Evolutionary conservation across 73 alveolate species (phyloP).

Genomic region (Paramecium tetraurelia): DNA sequence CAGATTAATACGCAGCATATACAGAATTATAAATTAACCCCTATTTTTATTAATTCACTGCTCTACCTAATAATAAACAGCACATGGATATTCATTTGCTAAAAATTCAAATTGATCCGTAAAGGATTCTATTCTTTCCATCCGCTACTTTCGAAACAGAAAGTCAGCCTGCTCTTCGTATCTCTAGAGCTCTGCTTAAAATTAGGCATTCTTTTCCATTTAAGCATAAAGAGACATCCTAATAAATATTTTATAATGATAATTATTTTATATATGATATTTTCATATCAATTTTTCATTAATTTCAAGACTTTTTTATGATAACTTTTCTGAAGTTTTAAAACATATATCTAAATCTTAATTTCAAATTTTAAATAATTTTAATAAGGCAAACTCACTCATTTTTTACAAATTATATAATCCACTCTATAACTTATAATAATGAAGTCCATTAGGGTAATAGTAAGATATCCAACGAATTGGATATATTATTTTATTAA

Average conservation of each 20-base stretch:
- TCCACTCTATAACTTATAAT: too few species aligned
- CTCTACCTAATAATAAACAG: constrained; percentile 66
- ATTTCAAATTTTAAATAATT: not conserved
- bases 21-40: constrained; percentile 27
- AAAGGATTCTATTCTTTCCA: constrained; percentile 72
- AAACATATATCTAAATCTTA: not conserved
- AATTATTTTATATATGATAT: not conserved
- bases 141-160: constrained; percentile 56
- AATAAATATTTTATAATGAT: not conserved
- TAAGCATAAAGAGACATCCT: constrained; percentile 26
- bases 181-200: constrained; percentile 69
- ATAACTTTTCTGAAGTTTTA: too few species aligned
- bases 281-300: not conserved
- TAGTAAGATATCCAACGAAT: too few species aligned
- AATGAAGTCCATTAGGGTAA: too few species aligned
- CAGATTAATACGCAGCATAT: constrained; percentile 70
- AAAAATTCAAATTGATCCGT: constrained; percentile 67
- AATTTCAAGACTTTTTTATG: not conserved
- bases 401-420: too few species aligned
- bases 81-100: constrained; percentile 66
- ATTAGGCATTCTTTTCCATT: constrained; percentile 53
- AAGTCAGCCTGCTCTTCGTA: constrained; percentile 64
- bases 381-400: not conserved
- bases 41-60: constrained; percentile 47
- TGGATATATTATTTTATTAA: too few species aligned